Base-by-base conservation (phyloP, 306 rosid genomes). In the Glycyrrhiza uralensis region DNA sequence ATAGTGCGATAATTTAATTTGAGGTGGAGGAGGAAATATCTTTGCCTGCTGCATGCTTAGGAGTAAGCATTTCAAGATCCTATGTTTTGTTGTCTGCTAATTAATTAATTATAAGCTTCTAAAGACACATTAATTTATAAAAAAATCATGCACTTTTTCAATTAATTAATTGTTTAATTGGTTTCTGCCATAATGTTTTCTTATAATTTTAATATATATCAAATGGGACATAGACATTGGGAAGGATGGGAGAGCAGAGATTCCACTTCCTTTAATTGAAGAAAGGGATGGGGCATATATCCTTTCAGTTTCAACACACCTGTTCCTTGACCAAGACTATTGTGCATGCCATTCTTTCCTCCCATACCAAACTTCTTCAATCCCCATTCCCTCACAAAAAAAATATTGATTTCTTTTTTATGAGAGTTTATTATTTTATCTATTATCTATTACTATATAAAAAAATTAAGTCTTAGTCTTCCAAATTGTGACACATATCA, bases 211-310 rank as follows among this genome's bases (percentile, higher is more conserved):
- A 29, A 19, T 11, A 71, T 30, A 71, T 30, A 72, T 74, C 23
- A 87, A 89, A 81, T 69, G 88, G 81, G 86, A 77, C 88, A 81
- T 74, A 79, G 86, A 75, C 87, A 81, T 76, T 72, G 88, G 84
- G 80, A 84, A 81, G 86, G 87, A 86, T 88, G 94, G 96, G 90
- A 76, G 70, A 79, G 88, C 90, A 90, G 89, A 86, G 94, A 90
- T 90, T 86, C 94, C 92, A 81, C 70, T 66, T 83, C 81, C 82
- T 88, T 82, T 74, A 81, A 81, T 86, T 84, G 83, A 70, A 83
- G 88, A 85, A 86, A 83, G 79, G 88, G 89, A 84, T 80, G 89
- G 90, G 90, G 81, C 89, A 83, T n/a, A n/a, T n/a, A n/a, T 73
- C 71, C 72, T 81, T 71, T 59, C 82, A 84, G 73, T 79, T 60